Percentiles rank a stretch among this genome's conserved stretches.
Evolutionary conservation across 768 basidiomycete species (phyloP).

Genomic region (Boletus patriciae): DNA sequence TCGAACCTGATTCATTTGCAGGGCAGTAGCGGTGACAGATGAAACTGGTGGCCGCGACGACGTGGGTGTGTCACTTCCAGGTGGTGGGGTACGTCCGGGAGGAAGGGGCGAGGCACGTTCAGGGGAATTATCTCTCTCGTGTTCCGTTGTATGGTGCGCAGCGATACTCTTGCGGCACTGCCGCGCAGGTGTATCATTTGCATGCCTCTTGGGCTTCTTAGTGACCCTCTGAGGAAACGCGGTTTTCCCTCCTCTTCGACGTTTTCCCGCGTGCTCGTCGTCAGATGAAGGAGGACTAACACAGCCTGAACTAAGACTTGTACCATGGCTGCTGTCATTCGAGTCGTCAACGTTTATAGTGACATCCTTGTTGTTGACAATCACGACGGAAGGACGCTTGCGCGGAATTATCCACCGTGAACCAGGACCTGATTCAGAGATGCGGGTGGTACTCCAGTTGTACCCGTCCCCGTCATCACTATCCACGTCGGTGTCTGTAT

Average conservation of each 20-base stretch:
- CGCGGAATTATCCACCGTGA: constrained; percentile 21
- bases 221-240: background rate
- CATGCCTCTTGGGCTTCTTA: constrained; percentile 17
- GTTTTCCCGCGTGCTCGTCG: constrained; percentile 15
- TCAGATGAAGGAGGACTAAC: constrained; percentile 1
- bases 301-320: background rate
- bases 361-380: background rate
- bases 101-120: background rate
- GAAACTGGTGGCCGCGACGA: constrained; percentile 3
- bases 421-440: constrained; percentile 10
- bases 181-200: constrained; percentile 10
- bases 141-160: background rate
- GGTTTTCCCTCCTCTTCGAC: constrained; percentile 13
- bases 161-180: background rate
- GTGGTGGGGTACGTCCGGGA: background rate
- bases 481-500: constrained; percentile 18
- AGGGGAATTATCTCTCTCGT: background rate
- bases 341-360: background rate
- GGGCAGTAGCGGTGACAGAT: constrained; percentile 4
- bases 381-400: constrained; percentile 23
- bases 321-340: background rate
- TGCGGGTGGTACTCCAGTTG: constrained; percentile 11
- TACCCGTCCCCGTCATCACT: constrained; percentile 13
- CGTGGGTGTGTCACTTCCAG: background rate
- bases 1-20: constrained; percentile 14